Conservation (phyloP, 148 eudicot species). For the Persicaria maculosa region DNA sequence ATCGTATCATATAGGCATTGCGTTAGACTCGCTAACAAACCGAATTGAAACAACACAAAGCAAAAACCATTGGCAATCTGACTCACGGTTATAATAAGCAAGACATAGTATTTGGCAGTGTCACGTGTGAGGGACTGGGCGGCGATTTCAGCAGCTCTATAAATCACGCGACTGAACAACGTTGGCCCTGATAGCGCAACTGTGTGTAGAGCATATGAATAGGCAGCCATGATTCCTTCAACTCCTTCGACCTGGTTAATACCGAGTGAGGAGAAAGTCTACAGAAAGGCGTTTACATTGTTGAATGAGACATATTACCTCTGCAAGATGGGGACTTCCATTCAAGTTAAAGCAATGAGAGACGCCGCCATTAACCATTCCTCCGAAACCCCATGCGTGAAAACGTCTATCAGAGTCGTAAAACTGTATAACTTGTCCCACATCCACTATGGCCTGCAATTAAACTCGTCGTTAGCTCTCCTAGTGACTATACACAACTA, state of each 20-base stretch:
- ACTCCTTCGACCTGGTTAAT: conserved; percentile 63
- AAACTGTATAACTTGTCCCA: conserved; percentile 78
- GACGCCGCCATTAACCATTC: conserved; percentile 28
- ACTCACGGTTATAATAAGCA: conserved; percentile 81
- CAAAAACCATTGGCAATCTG: background rate
- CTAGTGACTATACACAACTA: too few relatives aligned
- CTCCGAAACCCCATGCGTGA: conserved; percentile 91
- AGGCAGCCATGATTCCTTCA: conserved; percentile 88
- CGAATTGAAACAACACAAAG: background rate
- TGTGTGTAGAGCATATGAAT: conserved; percentile 50
- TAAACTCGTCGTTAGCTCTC: background rate
- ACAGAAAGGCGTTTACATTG: too few relatives aligned
- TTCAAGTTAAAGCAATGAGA: conserved; percentile 90
- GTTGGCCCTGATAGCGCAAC: conserved; percentile 87
- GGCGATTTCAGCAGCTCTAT: conserved; percentile 75
- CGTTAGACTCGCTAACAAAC: background rate
- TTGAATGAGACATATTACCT: conserved; percentile 20
- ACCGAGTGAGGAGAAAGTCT: background rate
- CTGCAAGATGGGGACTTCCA: conserved; percentile 29
- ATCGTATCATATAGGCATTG: background rate
- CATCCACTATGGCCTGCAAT: conserved; percentile 76
- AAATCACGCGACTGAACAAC: conserved; percentile 64
- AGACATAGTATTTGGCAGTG: conserved; percentile 57
- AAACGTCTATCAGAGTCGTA: conserved; percentile 78
- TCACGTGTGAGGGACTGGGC: conserved; percentile 42